Evolutionary conservation across 1,284 basidiomycete species (phyloP).

Genomic region (Heterobasidion occidentale): DNA sequence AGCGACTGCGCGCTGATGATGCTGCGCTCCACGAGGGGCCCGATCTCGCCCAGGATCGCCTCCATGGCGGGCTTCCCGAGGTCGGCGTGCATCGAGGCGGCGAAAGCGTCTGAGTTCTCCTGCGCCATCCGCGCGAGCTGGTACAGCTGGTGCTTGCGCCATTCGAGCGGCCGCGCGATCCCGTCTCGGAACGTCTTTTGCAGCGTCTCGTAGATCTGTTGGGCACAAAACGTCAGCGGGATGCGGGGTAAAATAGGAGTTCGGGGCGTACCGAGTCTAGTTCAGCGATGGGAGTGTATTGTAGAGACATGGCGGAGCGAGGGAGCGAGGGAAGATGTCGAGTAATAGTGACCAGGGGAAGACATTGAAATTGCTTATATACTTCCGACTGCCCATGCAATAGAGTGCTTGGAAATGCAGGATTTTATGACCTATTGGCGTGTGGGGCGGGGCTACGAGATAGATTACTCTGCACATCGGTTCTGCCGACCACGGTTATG

Average conservation of each 20-base stretch:
- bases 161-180: slow-evolving; percentile 43
- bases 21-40: slow-evolving; percentile 32
- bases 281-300: neutral
- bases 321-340: neutral
- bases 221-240: neutral
- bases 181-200: slow-evolving; percentile 40
- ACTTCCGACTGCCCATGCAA: too few relatives aligned
- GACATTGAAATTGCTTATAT: too few relatives aligned
- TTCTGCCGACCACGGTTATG: too few relatives aligned
- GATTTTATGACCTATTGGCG: too few relatives aligned
- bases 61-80: slow-evolving; percentile 46
- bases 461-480: too few relatives aligned
- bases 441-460: too few relatives aligned
- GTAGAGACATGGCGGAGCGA: neutral
- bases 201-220: slow-evolving; percentile 37
- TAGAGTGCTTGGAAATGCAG: too few relatives aligned
- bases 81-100: slow-evolving; percentile 42
- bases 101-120: slow-evolving; percentile 45
- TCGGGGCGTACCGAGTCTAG: neutral
- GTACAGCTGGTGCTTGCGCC: slow-evolving; percentile 55
- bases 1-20: slow-evolving; percentile 39
- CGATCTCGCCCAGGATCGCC: slow-evolving; percentile 27
- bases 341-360: too few relatives aligned
- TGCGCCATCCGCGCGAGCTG: slow-evolving; percentile 54
- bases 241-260: neutral